Evolutionary conservation across 352 stramenopile genomes (phyloP), one percentile per base, ranked within the genome.

Genomic region (Pythium aphanidermatum): DNA sequence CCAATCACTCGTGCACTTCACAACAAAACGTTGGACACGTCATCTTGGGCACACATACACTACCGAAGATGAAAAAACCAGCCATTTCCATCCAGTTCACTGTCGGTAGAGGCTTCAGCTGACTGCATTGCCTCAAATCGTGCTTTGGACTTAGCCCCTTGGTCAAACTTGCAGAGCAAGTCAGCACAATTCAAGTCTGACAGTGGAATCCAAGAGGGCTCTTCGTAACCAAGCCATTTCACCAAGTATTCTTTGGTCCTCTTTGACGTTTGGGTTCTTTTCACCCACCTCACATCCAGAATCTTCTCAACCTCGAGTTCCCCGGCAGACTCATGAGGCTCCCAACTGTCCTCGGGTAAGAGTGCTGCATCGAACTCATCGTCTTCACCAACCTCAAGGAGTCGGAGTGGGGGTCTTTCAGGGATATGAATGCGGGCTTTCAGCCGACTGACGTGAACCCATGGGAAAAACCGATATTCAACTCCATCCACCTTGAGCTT

Each of bases 311-410:
- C 46, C 28, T 62, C 52, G 23, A 39, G 62, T 4, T 55, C 51
- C 2, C 36, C 52, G n/a, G 26, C 32, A 13, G 3, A 12, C 1
- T 45, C 12, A 28, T 58, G 42, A 6, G 47, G 39, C 14, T 31
- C 35, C 57, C 45, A 60, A 12, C 57, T 62, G 8, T 65, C 51
- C 35, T 66, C 52, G 2, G 47, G 58, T 0, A 62, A 39, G 2
- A 66, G 26, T 2, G 52, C 58, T 5, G 36, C 42, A 23, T 73
- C 58, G 17, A 65, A 66, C 29, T 62, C 55, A 6, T 38, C 2
- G 0, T 55, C 40, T 11, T 63, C 60, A 17, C 11, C 31, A 19
- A 53, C 11, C 2, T 24, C 17, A 14, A 23, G 14, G 2, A 12
- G 36, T 16, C 5, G 19, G 0, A 20, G 23, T 5, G 27, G 24